Evolutionary conservation across 306 rosid species (phyloP).

Genomic region (Cicer yamashitae): DNA sequence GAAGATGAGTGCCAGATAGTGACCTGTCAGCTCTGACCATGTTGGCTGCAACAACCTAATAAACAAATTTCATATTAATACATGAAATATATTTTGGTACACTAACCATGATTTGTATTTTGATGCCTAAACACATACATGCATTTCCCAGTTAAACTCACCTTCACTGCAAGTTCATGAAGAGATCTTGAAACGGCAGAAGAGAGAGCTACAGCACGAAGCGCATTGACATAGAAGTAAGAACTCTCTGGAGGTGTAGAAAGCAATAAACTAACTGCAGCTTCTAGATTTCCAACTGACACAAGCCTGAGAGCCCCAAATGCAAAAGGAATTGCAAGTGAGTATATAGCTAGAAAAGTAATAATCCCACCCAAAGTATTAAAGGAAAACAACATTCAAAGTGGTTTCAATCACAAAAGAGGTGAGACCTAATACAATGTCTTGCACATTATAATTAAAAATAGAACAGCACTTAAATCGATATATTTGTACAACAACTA

Average conservation of each 20-base stretch:
- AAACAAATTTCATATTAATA: slow-evolving; percentile 39
- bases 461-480: slow-evolving; percentile 7
- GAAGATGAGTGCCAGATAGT: slow-evolving; percentile 95
- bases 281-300: slow-evolving; percentile 89
- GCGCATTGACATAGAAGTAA: slow-evolving; percentile 85
- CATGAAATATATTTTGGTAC: slow-evolving; percentile 26
- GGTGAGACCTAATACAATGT: slow-evolving; percentile 27
- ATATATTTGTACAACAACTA: slow-evolving; percentile 9
- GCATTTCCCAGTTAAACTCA: slow-evolving; percentile 53
- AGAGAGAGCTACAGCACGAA: slow-evolving; percentile 97
- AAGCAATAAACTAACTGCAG: slow-evolving; percentile 91
- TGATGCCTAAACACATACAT: slow-evolving; percentile 37
- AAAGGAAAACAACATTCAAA: slow-evolving; percentile 26
- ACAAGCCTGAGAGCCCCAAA: slow-evolving; percentile 69
- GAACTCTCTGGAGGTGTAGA: slow-evolving; percentile 98
- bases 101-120: slow-evolving; percentile 39
- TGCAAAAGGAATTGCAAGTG: slow-evolving; percentile 42
- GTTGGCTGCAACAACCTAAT: slow-evolving; percentile 97
- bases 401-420: slow-evolving; percentile 33
- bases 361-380: slow-evolving; percentile 40
- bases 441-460: slow-evolving; percentile 15
- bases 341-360: slow-evolving; percentile 33
- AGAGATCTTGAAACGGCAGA: slow-evolving; percentile 94
- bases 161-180: slow-evolving; percentile 97
- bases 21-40: slow-evolving; percentile 99